Conservation (phyloP, 2,329 filamentous ascomycete genomes). For the Epichloe sp. region DNA sequence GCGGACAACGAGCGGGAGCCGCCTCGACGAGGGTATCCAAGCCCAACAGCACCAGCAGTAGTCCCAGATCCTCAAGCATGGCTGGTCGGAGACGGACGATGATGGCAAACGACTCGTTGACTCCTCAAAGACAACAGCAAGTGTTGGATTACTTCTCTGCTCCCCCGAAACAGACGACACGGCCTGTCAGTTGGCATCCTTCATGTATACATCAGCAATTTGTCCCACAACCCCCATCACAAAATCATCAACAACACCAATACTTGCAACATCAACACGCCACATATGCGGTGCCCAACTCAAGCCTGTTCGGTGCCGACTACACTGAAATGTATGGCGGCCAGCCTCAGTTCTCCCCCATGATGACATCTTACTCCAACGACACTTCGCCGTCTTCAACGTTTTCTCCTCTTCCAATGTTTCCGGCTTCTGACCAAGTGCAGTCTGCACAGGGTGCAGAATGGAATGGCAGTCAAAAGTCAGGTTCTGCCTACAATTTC, state of each 20-base stretch:
- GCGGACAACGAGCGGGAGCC: constrained; percentile 32
- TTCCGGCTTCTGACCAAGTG: constrained; percentile 23
- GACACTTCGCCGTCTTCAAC: constrained; percentile 42
- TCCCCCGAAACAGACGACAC: constrained; percentile 8
- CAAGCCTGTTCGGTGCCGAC: constrained; percentile 21
- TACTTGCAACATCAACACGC: constrained; percentile 23
- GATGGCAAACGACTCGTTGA: constrained; percentile 32
- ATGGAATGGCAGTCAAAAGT: constrained; percentile 22
- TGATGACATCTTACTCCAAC: constrained; percentile 41
- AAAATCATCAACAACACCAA: constrained; percentile 1
- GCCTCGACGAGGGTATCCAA: constrained; percentile 48
- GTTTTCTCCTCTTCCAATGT: constrained; percentile 40
- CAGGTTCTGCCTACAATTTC: constrained; percentile 15
- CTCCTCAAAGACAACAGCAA: constrained; percentile 33
- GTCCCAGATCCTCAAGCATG: constrained; percentile 42
- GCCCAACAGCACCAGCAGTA: constrained; percentile 55
- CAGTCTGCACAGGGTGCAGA: constrained; percentile 27
- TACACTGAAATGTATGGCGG: constrained; percentile 28
- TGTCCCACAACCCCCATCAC: neutral
- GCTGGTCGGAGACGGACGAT: constrained; percentile 42
- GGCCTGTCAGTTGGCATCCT: constrained; percentile 58
- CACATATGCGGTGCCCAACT: constrained; percentile 26
- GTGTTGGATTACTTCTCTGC: constrained; percentile 23
- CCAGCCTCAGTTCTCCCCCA: constrained; percentile 33
- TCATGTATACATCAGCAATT: constrained; percentile 27